These are phyloP conservation scores for Aspergillus fumigatiaffinis DNA, from an alignment of 2,329 filamentous ascomycete genomes.

Conservation along the genomic window DNA sequence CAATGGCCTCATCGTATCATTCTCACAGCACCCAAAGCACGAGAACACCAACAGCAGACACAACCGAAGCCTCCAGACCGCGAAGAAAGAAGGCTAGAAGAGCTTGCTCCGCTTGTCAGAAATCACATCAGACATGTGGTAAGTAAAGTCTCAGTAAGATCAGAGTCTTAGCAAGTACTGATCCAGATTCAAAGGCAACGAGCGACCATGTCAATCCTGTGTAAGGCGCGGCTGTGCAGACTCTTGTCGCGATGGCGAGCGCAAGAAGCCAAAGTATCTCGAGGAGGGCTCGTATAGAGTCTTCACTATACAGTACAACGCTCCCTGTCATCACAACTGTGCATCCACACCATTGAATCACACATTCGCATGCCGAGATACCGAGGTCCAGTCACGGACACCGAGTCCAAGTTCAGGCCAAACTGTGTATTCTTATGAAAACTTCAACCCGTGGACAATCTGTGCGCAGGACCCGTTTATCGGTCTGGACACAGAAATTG, in stretches of 20 bases:
- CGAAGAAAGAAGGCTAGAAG: neutral
- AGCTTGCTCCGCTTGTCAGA: neutral
- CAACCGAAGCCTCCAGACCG: neutral
- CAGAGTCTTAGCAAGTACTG: neutral
- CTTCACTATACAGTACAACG: neutral
- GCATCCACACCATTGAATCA: neutral
- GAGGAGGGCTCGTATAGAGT: neutral
- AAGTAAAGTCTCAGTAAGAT: neutral
- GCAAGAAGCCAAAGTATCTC: conserved; percentile 4
- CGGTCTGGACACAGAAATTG: neutral
- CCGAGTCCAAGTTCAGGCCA: neutral
- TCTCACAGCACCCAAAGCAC: neutral
- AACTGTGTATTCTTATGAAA: neutral
- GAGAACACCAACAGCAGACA: neutral
- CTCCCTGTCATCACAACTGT: neutral
- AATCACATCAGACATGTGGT: neutral
- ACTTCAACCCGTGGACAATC: neutral
- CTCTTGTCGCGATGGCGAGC: neutral
- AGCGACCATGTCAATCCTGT: neutral
- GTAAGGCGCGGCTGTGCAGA: neutral
- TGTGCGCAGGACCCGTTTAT: neutral
- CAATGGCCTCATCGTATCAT: neutral
- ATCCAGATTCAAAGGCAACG: neutral
- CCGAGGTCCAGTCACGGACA: neutral
- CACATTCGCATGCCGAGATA: neutral